Conservation (phyloP, 495 filamentous ascomycete genomes). For the Aspergillus haitiensis region DNA sequence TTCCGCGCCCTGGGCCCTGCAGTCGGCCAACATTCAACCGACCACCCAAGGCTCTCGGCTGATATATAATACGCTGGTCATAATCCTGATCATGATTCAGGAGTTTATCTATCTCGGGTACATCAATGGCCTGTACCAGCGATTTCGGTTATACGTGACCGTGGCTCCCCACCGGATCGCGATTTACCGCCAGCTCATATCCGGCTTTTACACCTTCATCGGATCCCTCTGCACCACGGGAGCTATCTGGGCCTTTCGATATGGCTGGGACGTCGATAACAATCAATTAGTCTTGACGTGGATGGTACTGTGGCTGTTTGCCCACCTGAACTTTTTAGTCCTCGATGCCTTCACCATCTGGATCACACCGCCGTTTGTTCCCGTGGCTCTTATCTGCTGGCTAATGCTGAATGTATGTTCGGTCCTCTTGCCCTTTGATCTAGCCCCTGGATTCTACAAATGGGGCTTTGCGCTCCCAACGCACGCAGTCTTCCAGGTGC, state of each 20-base stretch:
- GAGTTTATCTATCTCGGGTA: conserved; percentile 55
- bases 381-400: conserved; percentile 52
- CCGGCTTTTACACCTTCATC: conserved; percentile 43
- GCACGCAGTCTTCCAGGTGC: conserved; percentile 43
- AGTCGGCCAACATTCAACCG: conserved; percentile 43
- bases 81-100: conserved; percentile 51
- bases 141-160: conserved; percentile 45
- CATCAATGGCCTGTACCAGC: conserved; percentile 41
- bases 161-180: conserved; percentile 42
- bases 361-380: conserved; percentile 42
- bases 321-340: conserved; percentile 50
- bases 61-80: conserved; percentile 54
- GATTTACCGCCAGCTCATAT: conserved; percentile 41
- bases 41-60: conserved; percentile 50
- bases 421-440: conserved; percentile 48
- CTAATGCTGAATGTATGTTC: conserved; percentile 48
- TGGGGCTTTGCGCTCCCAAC: conserved; percentile 50
- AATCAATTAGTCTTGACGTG: conserved; percentile 50
- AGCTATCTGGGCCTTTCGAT: conserved; percentile 52
- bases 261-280: conserved; percentile 47
- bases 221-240: conserved; percentile 48
- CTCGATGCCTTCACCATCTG: conserved; percentile 51
- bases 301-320: conserved; percentile 53
- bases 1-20: conserved; percentile 43
- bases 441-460: conserved; percentile 48